Evolutionary conservation across 768 basidiomycete genomes (phyloP).

Genomic region (Fistulinella prunicolor): DNA sequence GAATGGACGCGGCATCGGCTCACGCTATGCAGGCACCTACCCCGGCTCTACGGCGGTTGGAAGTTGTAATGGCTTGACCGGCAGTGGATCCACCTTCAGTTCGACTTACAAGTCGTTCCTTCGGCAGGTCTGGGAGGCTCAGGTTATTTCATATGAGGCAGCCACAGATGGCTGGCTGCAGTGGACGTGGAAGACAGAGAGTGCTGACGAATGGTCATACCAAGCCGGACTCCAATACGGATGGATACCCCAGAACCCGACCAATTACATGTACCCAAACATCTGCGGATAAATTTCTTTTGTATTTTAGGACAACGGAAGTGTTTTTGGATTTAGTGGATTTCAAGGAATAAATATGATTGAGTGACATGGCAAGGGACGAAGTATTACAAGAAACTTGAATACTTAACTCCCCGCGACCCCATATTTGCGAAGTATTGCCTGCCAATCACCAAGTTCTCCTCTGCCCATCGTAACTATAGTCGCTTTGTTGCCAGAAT

Average conservation of each 20-base stretch:
- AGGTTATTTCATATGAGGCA: conserved; percentile 68
- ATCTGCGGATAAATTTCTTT: conserved; percentile 48
- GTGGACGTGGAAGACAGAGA: conserved; percentile 85
- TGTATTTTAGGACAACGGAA: neutral
- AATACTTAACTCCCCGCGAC: conserved; percentile 38
- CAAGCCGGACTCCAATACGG: conserved; percentile 74
- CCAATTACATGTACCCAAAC: conserved; percentile 49
- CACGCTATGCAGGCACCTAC: conserved; percentile 61
- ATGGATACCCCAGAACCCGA: conserved; percentile 75
- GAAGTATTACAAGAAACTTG: neutral
- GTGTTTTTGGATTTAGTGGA: neutral
- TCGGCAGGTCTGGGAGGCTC: conserved; percentile 81
- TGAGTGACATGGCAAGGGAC: too few species aligned
- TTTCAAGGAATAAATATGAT: neutral
- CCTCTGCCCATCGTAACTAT: conserved; percentile 83
- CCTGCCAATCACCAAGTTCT: conserved; percentile 65
- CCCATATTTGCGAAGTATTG: conserved; percentile 67
- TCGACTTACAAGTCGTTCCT: conserved; percentile 78
- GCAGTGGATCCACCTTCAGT: conserved; percentile 72
- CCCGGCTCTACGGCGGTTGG: conserved; percentile 67
- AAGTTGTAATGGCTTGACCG: conserved; percentile 71
- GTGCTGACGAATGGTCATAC: conserved; percentile 89
- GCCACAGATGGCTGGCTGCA: conserved; percentile 68
- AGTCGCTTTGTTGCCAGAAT: conserved; percentile 64
- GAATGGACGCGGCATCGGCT: conserved; percentile 75